A percentile compares a stretch with the other conserved stretches of the same genome.
These are phyloP conservation scores for Typha latifolia DNA, from an alignment of 176 grass and related monocot species.

Conservation along the genomic window DNA sequence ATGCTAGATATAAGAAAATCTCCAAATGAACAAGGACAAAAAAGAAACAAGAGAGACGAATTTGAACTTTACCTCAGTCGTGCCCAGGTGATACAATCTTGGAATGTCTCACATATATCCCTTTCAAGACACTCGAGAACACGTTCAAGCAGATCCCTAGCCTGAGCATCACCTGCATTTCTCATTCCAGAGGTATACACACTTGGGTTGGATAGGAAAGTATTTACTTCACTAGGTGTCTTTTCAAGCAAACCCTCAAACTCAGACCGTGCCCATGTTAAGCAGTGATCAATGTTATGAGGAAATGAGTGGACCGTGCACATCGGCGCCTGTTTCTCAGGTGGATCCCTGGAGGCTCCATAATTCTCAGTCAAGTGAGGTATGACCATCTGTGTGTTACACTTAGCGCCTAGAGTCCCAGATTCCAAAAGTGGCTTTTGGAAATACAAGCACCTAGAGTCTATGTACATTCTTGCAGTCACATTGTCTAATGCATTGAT, in stretches of 20 bases:
- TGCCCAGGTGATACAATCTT: conserved; percentile 88
- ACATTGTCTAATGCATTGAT: conserved; percentile 85
- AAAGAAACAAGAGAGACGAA: neutral
- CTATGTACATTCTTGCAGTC: conserved; percentile 88
- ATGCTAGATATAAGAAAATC: neutral
- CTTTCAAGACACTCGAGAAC: conserved; percentile 76
- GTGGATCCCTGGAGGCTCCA: conserved; percentile 92
- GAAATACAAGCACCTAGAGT: conserved; percentile 82
- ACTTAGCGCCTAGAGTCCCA: conserved; percentile 84
- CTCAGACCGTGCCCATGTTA: conserved; percentile 87
- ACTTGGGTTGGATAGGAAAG: conserved; percentile 60
- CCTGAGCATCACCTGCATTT: conserved; percentile 82
- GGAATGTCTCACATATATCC: conserved; percentile 76
- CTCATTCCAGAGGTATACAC: conserved; percentile 45
- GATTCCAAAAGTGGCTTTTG: conserved; percentile 91
- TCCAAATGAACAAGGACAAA: neutral
- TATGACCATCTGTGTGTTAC: conserved; percentile 95
- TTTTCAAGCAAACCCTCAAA: conserved; percentile 97
- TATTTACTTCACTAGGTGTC: conserved; percentile 77
- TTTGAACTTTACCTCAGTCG: conserved; percentile 53
- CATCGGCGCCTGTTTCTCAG: conserved; percentile 93
- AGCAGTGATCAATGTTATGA: conserved; percentile 92
- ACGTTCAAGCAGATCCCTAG: conserved; percentile 65
- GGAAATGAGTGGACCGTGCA: conserved; percentile 93
- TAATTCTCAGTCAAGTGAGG: conserved; percentile 91